phyloP scores from a whole-genome alignment of 73 alveolate genomes.

The Symbiodinium pilosum region DNA sequence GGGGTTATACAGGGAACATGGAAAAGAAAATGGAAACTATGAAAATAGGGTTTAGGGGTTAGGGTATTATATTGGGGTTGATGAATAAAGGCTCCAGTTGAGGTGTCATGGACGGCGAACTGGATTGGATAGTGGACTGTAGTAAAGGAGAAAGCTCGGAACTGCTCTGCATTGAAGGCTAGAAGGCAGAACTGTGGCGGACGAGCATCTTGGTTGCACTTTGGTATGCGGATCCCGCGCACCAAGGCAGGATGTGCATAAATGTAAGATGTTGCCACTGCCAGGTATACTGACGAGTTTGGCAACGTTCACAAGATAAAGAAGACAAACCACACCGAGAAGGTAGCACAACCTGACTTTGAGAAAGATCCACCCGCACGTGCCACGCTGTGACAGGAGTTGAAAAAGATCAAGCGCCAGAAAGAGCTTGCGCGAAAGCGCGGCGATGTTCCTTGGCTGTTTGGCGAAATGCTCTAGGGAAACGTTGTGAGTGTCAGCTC shows the following conservation, averaged over 20 bases:
- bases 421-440: conserved; percentile 89
- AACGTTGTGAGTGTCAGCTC: not conserved
- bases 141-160: too few species aligned
- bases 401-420: conserved; percentile 82
- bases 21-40: not conserved
- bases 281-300: conserved; percentile 79
- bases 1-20: too few species aligned
- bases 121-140: too few species aligned
- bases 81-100: too few species aligned
- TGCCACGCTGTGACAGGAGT: conserved; percentile 11
- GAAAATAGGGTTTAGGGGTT: not conserved
- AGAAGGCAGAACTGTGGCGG: conserved; percentile 70
- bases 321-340: conserved; percentile 75
- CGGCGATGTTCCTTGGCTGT: conserved; percentile 68
- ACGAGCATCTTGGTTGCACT: conserved; percentile 23
- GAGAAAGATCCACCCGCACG: not conserved
- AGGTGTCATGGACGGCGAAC: too few species aligned
- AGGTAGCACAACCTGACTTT: not conserved
- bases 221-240: not conserved
- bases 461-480: too few species aligned
- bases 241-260: too few species aligned
- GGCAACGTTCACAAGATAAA: conserved; percentile 82
- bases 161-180: conserved; percentile 10
- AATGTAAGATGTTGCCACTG: not conserved
- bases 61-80: too few species aligned